Evolutionary conservation across 176 grass and related monocot species (phyloP).

Genomic region (Panicum miliaceum): DNA sequence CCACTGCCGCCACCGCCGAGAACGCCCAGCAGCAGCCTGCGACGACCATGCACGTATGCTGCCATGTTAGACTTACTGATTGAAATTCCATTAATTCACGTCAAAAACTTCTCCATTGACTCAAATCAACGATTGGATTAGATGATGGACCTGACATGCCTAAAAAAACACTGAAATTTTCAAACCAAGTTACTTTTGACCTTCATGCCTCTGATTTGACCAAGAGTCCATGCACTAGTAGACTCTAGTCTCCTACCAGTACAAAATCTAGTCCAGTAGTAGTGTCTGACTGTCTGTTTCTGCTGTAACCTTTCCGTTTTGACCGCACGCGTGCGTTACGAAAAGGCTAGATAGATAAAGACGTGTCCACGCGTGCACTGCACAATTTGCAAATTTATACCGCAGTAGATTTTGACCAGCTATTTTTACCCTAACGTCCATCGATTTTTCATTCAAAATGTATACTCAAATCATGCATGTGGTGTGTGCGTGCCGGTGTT

Average conservation of each 20-base stretch:
- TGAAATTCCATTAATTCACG: background rate
- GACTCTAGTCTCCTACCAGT: constrained; percentile 7
- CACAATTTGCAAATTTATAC: background rate
- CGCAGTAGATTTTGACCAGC: background rate
- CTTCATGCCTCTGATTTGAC: background rate
- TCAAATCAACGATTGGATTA: background rate
- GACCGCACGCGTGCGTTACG: constrained; percentile 18
- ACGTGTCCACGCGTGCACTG: background rate
- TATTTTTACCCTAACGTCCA: background rate
- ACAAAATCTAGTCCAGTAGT: background rate
- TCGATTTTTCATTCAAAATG: background rate
- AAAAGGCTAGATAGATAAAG: background rate
- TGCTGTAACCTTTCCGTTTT: constrained; percentile 26
- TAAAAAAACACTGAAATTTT: background rate
- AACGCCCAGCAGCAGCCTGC: constrained; percentile 77
- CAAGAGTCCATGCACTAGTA: constrained; percentile 8
- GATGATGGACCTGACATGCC: background rate
- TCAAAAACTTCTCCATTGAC: background rate
- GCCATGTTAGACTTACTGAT: background rate
- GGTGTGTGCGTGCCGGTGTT: background rate
- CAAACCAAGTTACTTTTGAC: background rate
- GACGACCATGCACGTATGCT: too few species aligned
- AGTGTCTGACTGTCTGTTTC: constrained; percentile 33
- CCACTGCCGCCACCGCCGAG: constrained; percentile 65
- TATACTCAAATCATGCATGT: background rate